Conservation (phyloP, 257 asterid species). For the Knoxia roxburghii region DNA sequence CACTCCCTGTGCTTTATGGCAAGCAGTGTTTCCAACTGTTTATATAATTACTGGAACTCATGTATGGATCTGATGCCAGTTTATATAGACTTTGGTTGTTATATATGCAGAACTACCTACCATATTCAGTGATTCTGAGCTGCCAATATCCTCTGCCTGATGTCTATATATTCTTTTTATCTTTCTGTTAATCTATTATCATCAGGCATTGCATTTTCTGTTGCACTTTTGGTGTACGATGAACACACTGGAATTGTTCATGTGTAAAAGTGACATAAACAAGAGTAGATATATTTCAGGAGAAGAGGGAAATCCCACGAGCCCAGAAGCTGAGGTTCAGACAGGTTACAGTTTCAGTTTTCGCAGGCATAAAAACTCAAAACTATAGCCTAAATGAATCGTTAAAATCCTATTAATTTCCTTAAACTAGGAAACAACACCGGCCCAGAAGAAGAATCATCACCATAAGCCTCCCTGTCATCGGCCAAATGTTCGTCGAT, state of each 20-base stretch:
- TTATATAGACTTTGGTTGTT: neutral
- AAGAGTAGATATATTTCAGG: no score
- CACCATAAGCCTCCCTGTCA: constrained; percentile 3
- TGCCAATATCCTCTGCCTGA: neutral
- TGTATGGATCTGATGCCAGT: neutral
- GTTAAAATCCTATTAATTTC: constrained; percentile 45
- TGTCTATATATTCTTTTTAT: neutral
- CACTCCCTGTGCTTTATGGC: neutral
- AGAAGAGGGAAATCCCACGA: no score
- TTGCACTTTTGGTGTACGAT: no score
- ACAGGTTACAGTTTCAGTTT: no score
- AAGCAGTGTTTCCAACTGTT: no score
- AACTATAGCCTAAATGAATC: no score
- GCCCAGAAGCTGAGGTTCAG: no score
- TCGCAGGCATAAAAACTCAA: neutral
- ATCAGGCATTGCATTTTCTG: no score
- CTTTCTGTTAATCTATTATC: neutral
- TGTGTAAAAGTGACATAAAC: no score
- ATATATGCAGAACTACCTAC: neutral
- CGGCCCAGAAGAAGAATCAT: constrained; percentile 28
- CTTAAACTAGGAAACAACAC: constrained; percentile 32
- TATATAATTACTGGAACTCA: neutral
- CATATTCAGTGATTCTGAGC: no score
- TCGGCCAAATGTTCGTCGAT: constrained; percentile 49
- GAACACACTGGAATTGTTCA: no score